Conservation (phyloP, 192 early-diverging fungal species). For the Gonapodya prolifera region DNA sequence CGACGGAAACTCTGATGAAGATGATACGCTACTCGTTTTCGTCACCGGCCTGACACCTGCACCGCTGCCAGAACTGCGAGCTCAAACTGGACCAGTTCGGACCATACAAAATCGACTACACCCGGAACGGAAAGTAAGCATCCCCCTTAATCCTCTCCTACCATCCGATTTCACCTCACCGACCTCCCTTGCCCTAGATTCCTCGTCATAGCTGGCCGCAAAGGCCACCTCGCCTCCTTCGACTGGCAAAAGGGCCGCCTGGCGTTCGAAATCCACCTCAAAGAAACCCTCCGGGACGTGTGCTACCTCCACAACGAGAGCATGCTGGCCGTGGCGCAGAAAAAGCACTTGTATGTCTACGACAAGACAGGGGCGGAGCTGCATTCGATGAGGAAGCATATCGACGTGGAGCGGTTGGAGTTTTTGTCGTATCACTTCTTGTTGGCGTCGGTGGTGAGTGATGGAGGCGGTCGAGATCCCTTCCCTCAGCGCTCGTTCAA, state of each 20-base stretch:
- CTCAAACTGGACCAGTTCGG: slow-evolving; percentile 68
- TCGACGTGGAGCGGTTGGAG: slow-evolving; percentile 68
- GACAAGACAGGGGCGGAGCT: slow-evolving; percentile 81
- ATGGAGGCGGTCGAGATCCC: slow-evolving; percentile 1
- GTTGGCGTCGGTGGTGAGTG: slow-evolving; percentile 53
- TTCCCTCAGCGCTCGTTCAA: background rate
- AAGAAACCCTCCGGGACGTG: slow-evolving; percentile 83
- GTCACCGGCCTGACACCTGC: background rate
- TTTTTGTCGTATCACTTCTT: slow-evolving; percentile 91
- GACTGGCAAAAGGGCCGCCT: slow-evolving; percentile 78
- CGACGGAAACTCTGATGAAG: too few relatives aligned
- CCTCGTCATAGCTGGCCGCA: slow-evolving; percentile 60
- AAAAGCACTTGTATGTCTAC: slow-evolving; percentile 89
- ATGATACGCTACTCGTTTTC: too few relatives aligned
- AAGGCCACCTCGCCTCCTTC: slow-evolving; percentile 82
- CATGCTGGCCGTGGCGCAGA: slow-evolving; percentile 90
- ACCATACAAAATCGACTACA: slow-evolving; percentile 81
- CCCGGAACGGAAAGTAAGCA: slow-evolving; percentile 56
- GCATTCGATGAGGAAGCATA: slow-evolving; percentile 72
- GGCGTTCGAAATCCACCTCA: slow-evolving; percentile 69
- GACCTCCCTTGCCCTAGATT: too few relatives aligned
- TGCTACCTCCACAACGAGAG: slow-evolving; percentile 91
- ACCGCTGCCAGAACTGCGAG: slow-evolving; percentile 56
- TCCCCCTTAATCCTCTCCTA: background rate
- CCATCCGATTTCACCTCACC: background rate